Conservation (phyloP, 2,329 filamentous ascomycete genomes). For the Aphanocladium album region DNA sequence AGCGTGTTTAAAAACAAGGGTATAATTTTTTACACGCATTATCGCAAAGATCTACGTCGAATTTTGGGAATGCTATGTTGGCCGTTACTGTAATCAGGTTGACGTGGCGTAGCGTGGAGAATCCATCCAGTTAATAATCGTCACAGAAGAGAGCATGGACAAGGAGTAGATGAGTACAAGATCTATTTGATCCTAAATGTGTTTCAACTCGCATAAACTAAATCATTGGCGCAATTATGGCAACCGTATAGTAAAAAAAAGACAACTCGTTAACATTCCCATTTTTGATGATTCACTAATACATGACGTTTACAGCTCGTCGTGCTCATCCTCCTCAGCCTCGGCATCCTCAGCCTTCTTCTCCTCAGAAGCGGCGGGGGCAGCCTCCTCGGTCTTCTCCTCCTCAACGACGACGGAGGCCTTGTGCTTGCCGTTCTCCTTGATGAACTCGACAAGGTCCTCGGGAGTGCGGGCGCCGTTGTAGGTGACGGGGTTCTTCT, state of each 20-base stretch:
- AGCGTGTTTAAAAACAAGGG: no score
- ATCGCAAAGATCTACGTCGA: no score
- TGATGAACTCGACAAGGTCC: slow-evolving; percentile 87
- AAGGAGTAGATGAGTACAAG: not conserved
- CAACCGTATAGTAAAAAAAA: slow-evolving; percentile 20
- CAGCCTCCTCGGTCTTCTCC: slow-evolving; percentile 52
- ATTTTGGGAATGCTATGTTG: no score
- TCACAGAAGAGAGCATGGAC: not conserved
- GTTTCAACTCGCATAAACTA: slow-evolving; percentile 7
- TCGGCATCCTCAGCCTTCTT: slow-evolving; percentile 42
- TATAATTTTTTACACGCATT: no score
- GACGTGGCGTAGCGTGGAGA: no score
- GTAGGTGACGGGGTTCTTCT: slow-evolving; percentile 82
- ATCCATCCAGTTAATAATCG: not conserved
- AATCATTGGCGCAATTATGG: slow-evolving; percentile 7
- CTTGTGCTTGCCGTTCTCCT: slow-evolving; percentile 90
- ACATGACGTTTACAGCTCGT: slow-evolving; percentile 64
- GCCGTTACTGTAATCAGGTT: no score
- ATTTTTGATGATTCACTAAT: slow-evolving; percentile 19
- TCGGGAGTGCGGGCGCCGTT: slow-evolving; percentile 81
- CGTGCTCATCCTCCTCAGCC: slow-evolving; percentile 44
- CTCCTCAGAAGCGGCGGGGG: slow-evolving; percentile 49
- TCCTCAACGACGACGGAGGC: slow-evolving; percentile 57
- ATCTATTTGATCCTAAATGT: slow-evolving; percentile 12
- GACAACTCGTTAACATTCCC: slow-evolving; percentile 20